Percentiles rank a stretch among this genome's conserved stretches.
Conservation (phyloP, 2,329 filamentous ascomycete species). For the Penicillium sp. region DNA sequence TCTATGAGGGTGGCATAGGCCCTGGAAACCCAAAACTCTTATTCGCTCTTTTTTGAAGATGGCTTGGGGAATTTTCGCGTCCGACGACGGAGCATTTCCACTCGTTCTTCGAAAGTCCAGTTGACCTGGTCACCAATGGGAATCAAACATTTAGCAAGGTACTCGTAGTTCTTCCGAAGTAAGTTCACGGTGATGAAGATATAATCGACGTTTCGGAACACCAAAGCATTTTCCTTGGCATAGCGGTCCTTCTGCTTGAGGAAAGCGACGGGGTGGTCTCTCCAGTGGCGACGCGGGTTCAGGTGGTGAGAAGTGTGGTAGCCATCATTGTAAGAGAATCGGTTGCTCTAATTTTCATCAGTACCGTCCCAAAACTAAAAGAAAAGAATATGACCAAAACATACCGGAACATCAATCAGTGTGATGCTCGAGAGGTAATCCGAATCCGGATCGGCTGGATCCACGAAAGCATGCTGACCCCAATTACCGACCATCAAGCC, state of each 20-base stretch:
- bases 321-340: constrained; percentile 56
- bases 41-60: constrained; percentile 43
- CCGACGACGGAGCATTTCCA: constrained; percentile 62
- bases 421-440: constrained; percentile 79
- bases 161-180: constrained; percentile 67
- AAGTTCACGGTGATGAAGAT: constrained; percentile 70
- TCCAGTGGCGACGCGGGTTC: constrained; percentile 76
- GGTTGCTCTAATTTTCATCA: constrained; percentile 62
- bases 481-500: constrained; percentile 81
- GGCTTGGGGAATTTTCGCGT: constrained; percentile 59
- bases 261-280: constrained; percentile 73
- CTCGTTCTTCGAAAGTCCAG: constrained; percentile 64
- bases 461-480: constrained; percentile 80
- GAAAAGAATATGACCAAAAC: constrained; percentile 29
- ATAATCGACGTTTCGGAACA: constrained; percentile 81
- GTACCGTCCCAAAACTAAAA: neutral
- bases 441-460: constrained; percentile 70
- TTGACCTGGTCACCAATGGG: constrained; percentile 70
- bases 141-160: constrained; percentile 68
- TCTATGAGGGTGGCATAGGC: neutral
- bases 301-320: constrained; percentile 75
- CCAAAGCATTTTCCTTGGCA: constrained; percentile 64
- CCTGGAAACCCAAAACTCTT: constrained; percentile 43
- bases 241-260: constrained; percentile 68
- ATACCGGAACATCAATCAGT: constrained; percentile 72